These are phyloP conservation scores for Zea mays DNA, from an alignment of 176 grass and related monocot genomes.

Conservation along the genomic window DNA sequence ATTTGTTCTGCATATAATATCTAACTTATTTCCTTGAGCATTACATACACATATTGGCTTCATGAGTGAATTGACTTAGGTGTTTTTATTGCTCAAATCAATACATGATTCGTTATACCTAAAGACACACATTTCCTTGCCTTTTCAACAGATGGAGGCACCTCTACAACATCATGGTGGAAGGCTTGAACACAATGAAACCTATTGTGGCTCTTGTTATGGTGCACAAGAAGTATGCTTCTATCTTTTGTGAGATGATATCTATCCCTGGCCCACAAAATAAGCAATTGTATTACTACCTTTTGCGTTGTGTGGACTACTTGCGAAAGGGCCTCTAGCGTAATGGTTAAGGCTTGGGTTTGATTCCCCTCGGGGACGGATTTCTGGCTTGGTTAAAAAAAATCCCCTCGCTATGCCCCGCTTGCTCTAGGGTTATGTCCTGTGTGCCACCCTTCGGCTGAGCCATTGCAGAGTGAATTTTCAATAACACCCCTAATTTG, in stretches of 20 bases:
- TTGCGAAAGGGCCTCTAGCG: no score
- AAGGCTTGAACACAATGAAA: constrained; percentile 97
- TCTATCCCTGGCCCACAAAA: constrained; percentile 8
- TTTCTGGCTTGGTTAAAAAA: no score
- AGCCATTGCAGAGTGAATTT: neutral
- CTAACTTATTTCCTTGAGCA: constrained; percentile 1
- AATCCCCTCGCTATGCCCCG: no score
- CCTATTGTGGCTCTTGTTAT: constrained; percentile 97
- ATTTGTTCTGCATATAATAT: constrained; percentile 27
- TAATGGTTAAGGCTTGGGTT: no score
- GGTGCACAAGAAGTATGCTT: constrained; percentile 82
- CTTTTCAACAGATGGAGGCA: constrained; percentile 68
- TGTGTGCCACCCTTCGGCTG: no score
- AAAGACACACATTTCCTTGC: constrained; percentile 29
- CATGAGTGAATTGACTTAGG: neutral
- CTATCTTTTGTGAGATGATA: constrained; percentile 23
- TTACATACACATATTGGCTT: constrained; percentile 7
- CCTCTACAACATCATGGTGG: constrained; percentile 94
- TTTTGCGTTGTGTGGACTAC: constrained; percentile 13
- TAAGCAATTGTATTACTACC: constrained; percentile 10
- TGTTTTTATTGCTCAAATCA: constrained; percentile 22
- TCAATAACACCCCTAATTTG: neutral
- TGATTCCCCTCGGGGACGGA: no score
- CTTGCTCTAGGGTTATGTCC: no score
- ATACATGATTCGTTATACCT: constrained; percentile 29